Conservation (phyloP, 768 basidiomycete species). For the Psilocybe cyanescens region DNA sequence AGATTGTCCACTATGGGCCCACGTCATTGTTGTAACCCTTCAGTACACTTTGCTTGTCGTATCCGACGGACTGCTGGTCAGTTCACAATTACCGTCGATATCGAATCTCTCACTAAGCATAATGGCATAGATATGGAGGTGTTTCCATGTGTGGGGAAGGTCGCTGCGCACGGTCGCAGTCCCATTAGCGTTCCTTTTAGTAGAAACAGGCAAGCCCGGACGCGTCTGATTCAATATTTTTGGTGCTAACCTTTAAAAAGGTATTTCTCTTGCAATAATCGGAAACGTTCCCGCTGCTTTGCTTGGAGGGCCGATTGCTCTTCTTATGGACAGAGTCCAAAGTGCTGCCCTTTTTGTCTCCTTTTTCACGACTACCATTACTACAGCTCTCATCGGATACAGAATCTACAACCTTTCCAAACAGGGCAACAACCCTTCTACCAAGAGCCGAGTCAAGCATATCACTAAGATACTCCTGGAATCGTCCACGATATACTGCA, state of each 20-base stretch:
- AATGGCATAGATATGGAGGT: conserved; percentile 1
- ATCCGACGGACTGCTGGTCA: conserved; percentile 3
- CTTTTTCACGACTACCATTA: conserved; percentile 1
- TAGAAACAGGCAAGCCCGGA: background rate
- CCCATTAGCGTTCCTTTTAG: background rate
- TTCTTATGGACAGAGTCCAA: background rate
- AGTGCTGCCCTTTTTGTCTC: conserved; percentile 4
- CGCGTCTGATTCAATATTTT: background rate
- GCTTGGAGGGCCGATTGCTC: background rate
- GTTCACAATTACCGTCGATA: background rate
- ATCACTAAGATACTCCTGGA: background rate
- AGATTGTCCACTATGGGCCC: background rate
- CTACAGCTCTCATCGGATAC: conserved; percentile 2
- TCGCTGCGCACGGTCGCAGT: background rate
- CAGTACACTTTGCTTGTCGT: background rate
- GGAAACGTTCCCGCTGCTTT: background rate
- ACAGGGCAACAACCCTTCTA: background rate
- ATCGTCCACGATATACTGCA: background rate
- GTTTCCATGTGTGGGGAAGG: conserved; percentile 5
- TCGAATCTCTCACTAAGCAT: background rate
- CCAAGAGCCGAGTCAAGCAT: background rate
- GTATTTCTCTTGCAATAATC: background rate
- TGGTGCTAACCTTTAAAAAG: background rate
- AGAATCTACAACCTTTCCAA: background rate
- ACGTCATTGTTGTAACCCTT: background rate